These are phyloP conservation scores for Metarhizium brunneum DNA, from an alignment of 2,329 filamentous ascomycete genomes.

Conservation along the genomic window DNA sequence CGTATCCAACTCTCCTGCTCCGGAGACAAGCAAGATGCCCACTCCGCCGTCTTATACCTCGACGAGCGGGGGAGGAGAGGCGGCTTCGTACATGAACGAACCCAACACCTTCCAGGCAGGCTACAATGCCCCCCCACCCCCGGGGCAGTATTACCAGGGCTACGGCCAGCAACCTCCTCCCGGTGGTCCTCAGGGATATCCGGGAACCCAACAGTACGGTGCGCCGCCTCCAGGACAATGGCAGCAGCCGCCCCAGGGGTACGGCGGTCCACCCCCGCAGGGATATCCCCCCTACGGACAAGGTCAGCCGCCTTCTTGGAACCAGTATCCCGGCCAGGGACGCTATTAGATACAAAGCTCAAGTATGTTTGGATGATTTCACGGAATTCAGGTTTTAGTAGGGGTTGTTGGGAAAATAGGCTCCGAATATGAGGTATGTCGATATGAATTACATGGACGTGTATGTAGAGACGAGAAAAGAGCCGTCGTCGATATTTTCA, in stretches of 20 bases:
- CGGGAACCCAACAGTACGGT: slow-evolving; percentile 17
- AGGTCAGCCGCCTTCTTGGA: slow-evolving; percentile 21
- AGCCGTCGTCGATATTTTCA: too few species aligned
- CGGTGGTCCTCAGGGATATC: slow-evolving; percentile 9
- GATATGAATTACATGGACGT: too few species aligned
- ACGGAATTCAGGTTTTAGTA: neutral
- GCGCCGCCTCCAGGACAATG: slow-evolving; percentile 11
- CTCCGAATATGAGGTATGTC: too few species aligned
- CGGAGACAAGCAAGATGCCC: slow-evolving; percentile 19
- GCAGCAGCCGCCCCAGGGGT: slow-evolving; percentile 11
- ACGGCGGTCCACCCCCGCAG: slow-evolving; percentile 12
- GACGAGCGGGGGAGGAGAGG: slow-evolving; percentile 26
- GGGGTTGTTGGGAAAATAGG: too few species aligned
- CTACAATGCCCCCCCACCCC: slow-evolving; percentile 23
- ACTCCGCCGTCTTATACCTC: slow-evolving; percentile 22
- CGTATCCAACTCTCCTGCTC: slow-evolving; percentile 29
- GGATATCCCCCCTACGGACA: slow-evolving; percentile 15
- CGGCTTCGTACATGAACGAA: slow-evolving; percentile 18
- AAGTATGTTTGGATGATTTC: neutral
- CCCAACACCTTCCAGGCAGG: slow-evolving; percentile 12
- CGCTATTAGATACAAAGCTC: slow-evolving; percentile 7
- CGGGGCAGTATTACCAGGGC: slow-evolving; percentile 21
- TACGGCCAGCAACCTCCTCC: slow-evolving; percentile 21
- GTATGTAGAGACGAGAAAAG: too few species aligned
- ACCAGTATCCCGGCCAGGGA: slow-evolving; percentile 28